Percentiles rank a stretch among this genome's conserved stretches.
phyloP scores from a whole-genome alignment of 1,284 basidiomycete genomes.

The Boletus calvinii region DNA sequence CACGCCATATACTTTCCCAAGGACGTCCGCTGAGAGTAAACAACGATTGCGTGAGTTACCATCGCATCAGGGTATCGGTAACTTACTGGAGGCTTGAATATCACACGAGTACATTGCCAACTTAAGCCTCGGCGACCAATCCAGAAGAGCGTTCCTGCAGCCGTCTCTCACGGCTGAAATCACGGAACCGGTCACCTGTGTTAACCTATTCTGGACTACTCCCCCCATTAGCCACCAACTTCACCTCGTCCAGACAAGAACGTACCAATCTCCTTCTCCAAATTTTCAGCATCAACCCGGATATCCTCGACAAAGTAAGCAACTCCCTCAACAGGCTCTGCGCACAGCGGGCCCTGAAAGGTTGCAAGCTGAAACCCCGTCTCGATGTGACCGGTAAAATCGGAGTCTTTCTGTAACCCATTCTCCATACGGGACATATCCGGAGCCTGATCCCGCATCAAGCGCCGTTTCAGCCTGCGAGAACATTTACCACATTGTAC shows the following conservation, averaged over 20 bases:
- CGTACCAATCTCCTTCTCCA: constrained; percentile 66
- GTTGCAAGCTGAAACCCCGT: constrained; percentile 95
- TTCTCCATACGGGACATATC: constrained; percentile 26
- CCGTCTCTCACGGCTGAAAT: constrained; percentile 90
- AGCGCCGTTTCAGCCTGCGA: constrained; percentile 48
- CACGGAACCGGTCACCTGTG: constrained; percentile 85
- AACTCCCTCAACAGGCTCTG: constrained; percentile 93
- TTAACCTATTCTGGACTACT: constrained; percentile 62
- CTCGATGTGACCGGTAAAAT: constrained; percentile 85
- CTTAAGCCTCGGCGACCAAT: constrained; percentile 98
- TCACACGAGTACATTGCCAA: constrained; percentile 99
- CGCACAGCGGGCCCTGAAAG: constrained; percentile 92
- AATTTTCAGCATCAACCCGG: constrained; percentile 58
- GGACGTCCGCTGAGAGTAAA: constrained; percentile 75
- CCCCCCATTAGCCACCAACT: constrained; percentile 12
- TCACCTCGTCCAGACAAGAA: constrained; percentile 10
- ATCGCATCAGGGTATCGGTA: neutral
- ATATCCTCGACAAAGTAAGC: constrained; percentile 87
- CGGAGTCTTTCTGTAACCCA: constrained; percentile 40
- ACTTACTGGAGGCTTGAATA: constrained; percentile 94
- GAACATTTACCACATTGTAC: constrained; percentile 16
- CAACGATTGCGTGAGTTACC: constrained; percentile 7
- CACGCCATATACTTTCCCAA: constrained; percentile 97
- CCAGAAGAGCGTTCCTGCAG: constrained; percentile 85
- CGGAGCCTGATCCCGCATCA: constrained; percentile 42